Evolutionary conservation across 179 eudicot genomes (phyloP).

Genomic region (Beta lomatogona): DNA sequence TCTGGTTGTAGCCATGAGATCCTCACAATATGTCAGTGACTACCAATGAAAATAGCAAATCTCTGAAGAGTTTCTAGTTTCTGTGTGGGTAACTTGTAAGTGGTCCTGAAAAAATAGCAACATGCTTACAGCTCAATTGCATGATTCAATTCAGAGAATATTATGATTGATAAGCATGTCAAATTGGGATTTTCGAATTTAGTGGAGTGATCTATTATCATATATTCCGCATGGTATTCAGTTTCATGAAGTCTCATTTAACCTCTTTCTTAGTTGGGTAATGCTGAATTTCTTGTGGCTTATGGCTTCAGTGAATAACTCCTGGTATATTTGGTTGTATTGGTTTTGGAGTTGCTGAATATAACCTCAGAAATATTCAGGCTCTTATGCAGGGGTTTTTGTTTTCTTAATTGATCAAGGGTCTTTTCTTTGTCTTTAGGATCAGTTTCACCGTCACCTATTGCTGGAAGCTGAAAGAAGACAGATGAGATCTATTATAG

Average conservation of each 20-base stretch:
- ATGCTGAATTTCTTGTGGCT: neutral
- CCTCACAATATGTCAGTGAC: neutral
- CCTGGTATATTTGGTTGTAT: neutral
- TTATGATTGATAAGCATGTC: neutral
- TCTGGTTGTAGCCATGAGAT: neutral
- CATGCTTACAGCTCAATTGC: neutral
- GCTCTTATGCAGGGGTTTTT: slow-evolving; percentile 2
- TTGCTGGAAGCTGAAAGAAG: slow-evolving; percentile 94
- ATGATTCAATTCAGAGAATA: no score
- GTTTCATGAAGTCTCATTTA: neutral
- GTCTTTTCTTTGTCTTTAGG: slow-evolving; percentile 48
- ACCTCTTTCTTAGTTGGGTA: neutral
- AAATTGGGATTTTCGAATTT: neutral
- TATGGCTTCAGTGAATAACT: neutral
- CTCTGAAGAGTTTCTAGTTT: neutral
- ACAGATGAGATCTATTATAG: slow-evolving; percentile 80
- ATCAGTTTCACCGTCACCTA: slow-evolving; percentile 87
- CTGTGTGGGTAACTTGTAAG: neutral
- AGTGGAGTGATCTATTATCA: neutral
- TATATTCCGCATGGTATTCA: neutral
- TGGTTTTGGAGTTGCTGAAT: neutral
- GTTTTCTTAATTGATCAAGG: neutral
- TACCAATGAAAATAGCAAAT: neutral
- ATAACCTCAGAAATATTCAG: slow-evolving; percentile 1
- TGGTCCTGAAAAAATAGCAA: neutral